Percentiles rank a stretch among this genome's conserved stretches.
Conservation (phyloP, 108 stramenopile genomes). For the Stephanodiscus minutulus region DNA sequence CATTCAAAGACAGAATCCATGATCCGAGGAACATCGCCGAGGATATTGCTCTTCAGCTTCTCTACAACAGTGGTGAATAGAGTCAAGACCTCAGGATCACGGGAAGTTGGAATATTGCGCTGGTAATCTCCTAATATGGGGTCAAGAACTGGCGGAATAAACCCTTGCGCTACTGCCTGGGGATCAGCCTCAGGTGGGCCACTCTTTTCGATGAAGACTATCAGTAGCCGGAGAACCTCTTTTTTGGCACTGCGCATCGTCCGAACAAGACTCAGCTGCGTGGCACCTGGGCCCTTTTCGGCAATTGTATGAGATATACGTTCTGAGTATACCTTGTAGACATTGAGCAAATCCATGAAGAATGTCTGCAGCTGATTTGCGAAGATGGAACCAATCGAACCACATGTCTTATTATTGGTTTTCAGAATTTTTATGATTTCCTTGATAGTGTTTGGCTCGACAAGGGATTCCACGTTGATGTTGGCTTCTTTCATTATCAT, state of each 20-base stretch:
- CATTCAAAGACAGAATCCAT: conserved; percentile 98
- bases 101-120: conserved; percentile 89
- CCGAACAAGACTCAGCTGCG: conserved; percentile 86
- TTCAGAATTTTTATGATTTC: conserved; percentile 96
- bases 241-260: conserved; percentile 97
- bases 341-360: conserved; percentile 97
- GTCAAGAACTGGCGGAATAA: conserved; percentile 96
- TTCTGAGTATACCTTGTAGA: conserved; percentile 97
- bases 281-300: conserved; percentile 88
- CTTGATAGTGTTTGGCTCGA: conserved; percentile 87
- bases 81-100: conserved; percentile 95
- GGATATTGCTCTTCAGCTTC: conserved; percentile 85
- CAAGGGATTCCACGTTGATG: conserved; percentile 76
- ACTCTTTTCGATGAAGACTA: conserved; percentile 91
- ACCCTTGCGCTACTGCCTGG: conserved; percentile 83
- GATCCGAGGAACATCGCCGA: conserved; percentile 91
- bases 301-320: conserved; percentile 90
- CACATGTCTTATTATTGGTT: conserved; percentile 92
- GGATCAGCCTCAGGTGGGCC: conserved; percentile 95
- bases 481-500: conserved; percentile 88
- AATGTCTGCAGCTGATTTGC: conserved; percentile 92
- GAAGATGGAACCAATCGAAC: conserved; percentile 91
- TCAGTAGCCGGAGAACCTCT: conserved; percentile 93
- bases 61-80: conserved; percentile 92
- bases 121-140: conserved; percentile 96